These are phyloP conservation scores for Cocos nucifera DNA, from an alignment of 176 grass and related monocot species.

Conservation along the genomic window DNA sequence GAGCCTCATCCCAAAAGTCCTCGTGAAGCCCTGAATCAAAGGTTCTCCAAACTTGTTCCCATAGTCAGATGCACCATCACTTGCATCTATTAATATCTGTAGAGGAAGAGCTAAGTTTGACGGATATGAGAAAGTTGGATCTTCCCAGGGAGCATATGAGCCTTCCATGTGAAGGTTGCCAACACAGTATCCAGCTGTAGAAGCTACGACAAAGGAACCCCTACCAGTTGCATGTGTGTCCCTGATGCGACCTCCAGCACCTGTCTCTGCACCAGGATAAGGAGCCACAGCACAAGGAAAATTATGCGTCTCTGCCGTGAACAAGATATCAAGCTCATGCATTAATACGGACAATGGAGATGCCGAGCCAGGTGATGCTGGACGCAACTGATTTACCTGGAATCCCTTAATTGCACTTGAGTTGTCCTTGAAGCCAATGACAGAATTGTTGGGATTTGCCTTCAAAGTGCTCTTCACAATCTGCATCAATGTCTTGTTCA, in stretches of 20 bases:
- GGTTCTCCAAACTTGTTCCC: slow-evolving; percentile 97
- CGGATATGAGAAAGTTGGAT: slow-evolving; percentile 69
- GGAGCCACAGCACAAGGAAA: slow-evolving; percentile 92
- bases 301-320: slow-evolving; percentile 93
- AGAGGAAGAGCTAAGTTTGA: slow-evolving; percentile 68
- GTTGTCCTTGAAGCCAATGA: slow-evolving; percentile 92
- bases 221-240: slow-evolving; percentile 89
- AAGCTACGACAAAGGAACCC: slow-evolving; percentile 79
- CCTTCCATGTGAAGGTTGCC: slow-evolving; percentile 71
- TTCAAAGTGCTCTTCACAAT: slow-evolving; percentile 78
- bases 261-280: slow-evolving; percentile 76
- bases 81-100: slow-evolving; percentile 82
- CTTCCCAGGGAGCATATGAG: slow-evolving; percentile 79
- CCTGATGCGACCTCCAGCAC: slow-evolving; percentile 79
- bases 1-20: slow-evolving; percentile 77
- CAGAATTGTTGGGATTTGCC: slow-evolving; percentile 70
- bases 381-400: slow-evolving; percentile 49
- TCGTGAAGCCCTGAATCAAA: slow-evolving; percentile 81
- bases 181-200: slow-evolving; percentile 85
- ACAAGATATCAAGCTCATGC: slow-evolving; percentile 68
- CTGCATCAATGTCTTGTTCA: slow-evolving; percentile 74
- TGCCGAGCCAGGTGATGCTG: slow-evolving; percentile 37
- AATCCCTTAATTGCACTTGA: slow-evolving; percentile 86
- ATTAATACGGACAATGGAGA: slow-evolving; percentile 38
- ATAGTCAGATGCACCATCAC: slow-evolving; percentile 85